These are phyloP conservation scores for Ceratocystis destructans DNA, from an alignment of 2,329 filamentous ascomycete species.

Conservation along the genomic window DNA sequence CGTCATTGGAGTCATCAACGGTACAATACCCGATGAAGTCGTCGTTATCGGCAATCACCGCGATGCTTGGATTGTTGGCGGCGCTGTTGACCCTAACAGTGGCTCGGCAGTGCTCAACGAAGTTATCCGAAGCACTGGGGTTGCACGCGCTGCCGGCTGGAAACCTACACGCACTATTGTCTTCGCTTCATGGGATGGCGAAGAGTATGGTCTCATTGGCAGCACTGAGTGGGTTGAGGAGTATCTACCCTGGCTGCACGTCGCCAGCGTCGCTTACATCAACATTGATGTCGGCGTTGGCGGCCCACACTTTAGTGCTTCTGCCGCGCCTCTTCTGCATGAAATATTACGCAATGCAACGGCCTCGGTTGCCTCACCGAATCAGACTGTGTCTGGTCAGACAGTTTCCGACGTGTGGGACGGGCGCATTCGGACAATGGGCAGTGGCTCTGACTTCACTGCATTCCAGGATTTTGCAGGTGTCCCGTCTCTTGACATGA, in stretches of 20 bases:
- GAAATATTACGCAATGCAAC: slow-evolving; percentile 56
- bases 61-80: slow-evolving; percentile 81
- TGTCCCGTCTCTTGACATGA: slow-evolving; percentile 50
- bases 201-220: slow-evolving; percentile 76
- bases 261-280: slow-evolving; percentile 63
- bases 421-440: slow-evolving; percentile 49
- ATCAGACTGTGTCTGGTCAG: slow-evolving; percentile 59
- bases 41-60: slow-evolving; percentile 85
- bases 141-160: slow-evolving; percentile 47
- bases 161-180: slow-evolving; percentile 71
- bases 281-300: slow-evolving; percentile 68
- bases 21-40: slow-evolving; percentile 70
- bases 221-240: slow-evolving; percentile 92
- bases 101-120: slow-evolving; percentile 70
- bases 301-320: slow-evolving; percentile 49
- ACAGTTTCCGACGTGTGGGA: slow-evolving; percentile 58
- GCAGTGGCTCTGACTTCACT: slow-evolving; percentile 60
- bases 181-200: slow-evolving; percentile 70
- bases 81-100: slow-evolving; percentile 69
- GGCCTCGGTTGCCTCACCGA: slow-evolving; percentile 50
- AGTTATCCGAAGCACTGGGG: slow-evolving; percentile 59
- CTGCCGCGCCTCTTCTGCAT: slow-evolving; percentile 64
- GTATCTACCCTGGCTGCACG: slow-evolving; percentile 64
- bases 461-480: slow-evolving; percentile 62
- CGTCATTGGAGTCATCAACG: slow-evolving; percentile 84